A percentile compares a stretch with the other conserved stretches of the same genome.
phyloP scores from a whole-genome alignment of 768 basidiomycete genomes.

The Leccinellum rugosiceps region DNA sequence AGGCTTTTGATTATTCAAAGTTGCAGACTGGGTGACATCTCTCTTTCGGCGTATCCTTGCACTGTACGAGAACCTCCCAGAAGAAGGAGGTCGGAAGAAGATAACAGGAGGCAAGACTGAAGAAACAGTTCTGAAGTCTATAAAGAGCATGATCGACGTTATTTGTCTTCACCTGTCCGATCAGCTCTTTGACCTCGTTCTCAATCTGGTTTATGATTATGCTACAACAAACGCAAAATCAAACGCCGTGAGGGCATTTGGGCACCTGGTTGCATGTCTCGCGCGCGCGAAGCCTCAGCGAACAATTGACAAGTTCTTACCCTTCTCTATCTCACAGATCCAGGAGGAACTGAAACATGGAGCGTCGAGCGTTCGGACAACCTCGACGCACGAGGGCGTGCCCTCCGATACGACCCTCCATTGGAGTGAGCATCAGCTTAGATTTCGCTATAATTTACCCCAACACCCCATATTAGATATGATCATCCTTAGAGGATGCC shows the following conservation, averaged over 20 bases:
- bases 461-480: slow-evolving; percentile 48
- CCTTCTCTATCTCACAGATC: slow-evolving; percentile 73
- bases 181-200: slow-evolving; percentile 74
- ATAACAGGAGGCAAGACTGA: slow-evolving; percentile 81
- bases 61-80: slow-evolving; percentile 89
- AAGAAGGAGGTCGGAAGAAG: slow-evolving; percentile 87
- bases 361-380: slow-evolving; percentile 82
- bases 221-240: slow-evolving; percentile 86
- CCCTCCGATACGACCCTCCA: slow-evolving; percentile 88
- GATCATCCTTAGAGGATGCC: slow-evolving; percentile 76
- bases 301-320: slow-evolving; percentile 77
- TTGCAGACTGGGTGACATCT: slow-evolving; percentile 73
- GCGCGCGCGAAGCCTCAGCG: slow-evolving; percentile 74
- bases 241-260: slow-evolving; percentile 88
- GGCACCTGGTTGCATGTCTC: slow-evolving; percentile 81
- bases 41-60: slow-evolving; percentile 76
- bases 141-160: slow-evolving; percentile 78
- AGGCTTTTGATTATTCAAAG: background rate
- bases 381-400: slow-evolving; percentile 66
- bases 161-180: slow-evolving; percentile 68
- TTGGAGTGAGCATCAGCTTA: slow-evolving; percentile 63
- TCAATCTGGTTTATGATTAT: slow-evolving; percentile 84
- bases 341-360: slow-evolving; percentile 86
- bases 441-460: background rate
- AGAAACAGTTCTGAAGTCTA: slow-evolving; percentile 71